Evolutionary conservation across 208 protist species (phyloP), one percentile per base, ranked within the genome.

Genomic region (Trypanosoma scelopori): DNA sequence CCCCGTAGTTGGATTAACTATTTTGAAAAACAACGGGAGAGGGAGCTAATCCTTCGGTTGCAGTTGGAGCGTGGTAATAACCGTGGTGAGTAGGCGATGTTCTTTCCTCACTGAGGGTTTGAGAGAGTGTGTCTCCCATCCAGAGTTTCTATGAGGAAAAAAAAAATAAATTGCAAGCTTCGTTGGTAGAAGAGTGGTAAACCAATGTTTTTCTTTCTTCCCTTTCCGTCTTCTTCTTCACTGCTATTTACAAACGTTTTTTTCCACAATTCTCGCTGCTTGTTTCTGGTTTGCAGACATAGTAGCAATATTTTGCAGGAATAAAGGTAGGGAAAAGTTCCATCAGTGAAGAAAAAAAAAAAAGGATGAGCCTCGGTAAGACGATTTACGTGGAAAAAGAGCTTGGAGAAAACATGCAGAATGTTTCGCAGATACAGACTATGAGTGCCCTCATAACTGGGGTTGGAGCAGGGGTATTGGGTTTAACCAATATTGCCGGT

Each of bases 11-110:
- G 87, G 84, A 65, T 88, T 43, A 79, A 71, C 1, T 91, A 91
- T 68, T 93, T 93, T 75, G 82, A 89, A 47, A 91, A 93, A 62
- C 87, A 93, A 53, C 72, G 84, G 13, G 84, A 93, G 64, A 79
- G 87, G 20, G 84, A 93, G 59, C 71, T 89, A 43, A 89, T 93
- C 71, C 71, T 93, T 57, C 81, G 88, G 69, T 49, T 91, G 28
- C 84, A 93, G 57, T 72, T 91, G 32, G 82, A 90, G 20, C 84
- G 85, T 60, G 79, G 77, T 58, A 88, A 78, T 27, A 74, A 69
- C 2, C 61, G 65, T 7, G 72, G 61, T 18, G 55, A 72, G 27
- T 55, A 37, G 20, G 11, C 3, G 28, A 49, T 45, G 23, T 53
- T 52, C 20, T 53, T 59, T 27, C 49, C 49, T n/a, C 15, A 20